Percentiles rank a stretch among this genome's conserved stretches.
Conservation (phyloP, 1,139 yeast genomes). For the Candida albicans region DNA sequence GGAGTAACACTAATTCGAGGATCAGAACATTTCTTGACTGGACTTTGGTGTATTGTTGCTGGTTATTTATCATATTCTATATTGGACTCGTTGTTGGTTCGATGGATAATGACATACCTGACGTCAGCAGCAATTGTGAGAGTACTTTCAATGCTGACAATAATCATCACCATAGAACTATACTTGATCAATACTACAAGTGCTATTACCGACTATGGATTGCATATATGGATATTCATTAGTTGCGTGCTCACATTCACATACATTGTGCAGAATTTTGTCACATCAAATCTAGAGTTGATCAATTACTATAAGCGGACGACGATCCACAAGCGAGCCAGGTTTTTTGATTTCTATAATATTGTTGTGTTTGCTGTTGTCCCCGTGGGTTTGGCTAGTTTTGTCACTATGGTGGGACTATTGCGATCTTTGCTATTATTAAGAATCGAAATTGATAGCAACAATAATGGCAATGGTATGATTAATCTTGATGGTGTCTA, state of each 20-base stretch:
- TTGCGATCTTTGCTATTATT: slow-evolving; percentile 72
- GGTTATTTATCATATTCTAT: slow-evolving; percentile 83
- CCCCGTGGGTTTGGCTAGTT: slow-evolving; percentile 94
- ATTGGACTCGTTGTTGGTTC: slow-evolving; percentile 82
- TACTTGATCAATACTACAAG: slow-evolving; percentile 60
- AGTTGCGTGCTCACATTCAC: slow-evolving; percentile 83
- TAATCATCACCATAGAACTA: slow-evolving; percentile 70
- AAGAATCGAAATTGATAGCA: slow-evolving; percentile 61
- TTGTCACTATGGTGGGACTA: slow-evolving; percentile 84
- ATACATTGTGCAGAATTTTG: slow-evolving; percentile 83
- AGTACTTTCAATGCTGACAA: slow-evolving; percentile 76
- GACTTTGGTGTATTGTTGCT: slow-evolving; percentile 82
- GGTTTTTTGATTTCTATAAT: slow-evolving; percentile 78
- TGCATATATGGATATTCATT: slow-evolving; percentile 90
- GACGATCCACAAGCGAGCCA: slow-evolving; percentile 27
- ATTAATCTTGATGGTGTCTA: too few relatives aligned
- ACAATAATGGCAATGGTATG: too few relatives aligned
- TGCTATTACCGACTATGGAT: slow-evolving; percentile 56
- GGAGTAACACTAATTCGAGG: slow-evolving; percentile 55
- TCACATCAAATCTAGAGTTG: slow-evolving; percentile 78
- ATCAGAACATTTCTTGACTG: slow-evolving; percentile 70
- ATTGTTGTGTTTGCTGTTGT: slow-evolving; percentile 95
- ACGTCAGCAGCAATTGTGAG: slow-evolving; percentile 86
- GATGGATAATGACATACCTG: slow-evolving; percentile 92
- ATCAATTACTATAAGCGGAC: slow-evolving; percentile 7